These are phyloP conservation scores for Senecio squalidus DNA, from an alignment of 140 eudicot genomes.

Conservation along the genomic window DNA sequence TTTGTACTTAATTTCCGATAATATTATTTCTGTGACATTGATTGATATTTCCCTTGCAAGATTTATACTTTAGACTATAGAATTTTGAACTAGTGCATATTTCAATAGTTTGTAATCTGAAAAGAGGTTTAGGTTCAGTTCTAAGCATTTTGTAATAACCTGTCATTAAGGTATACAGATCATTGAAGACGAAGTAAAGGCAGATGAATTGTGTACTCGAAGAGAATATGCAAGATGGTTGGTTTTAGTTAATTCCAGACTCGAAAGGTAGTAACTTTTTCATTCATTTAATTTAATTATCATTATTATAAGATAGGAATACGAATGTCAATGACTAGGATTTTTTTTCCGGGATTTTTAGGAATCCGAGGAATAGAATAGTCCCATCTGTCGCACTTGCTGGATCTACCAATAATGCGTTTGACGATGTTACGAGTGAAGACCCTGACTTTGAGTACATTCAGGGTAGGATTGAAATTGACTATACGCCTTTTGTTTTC, in stretches of 20 bases:
- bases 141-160: constrained; percentile 34
- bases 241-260: constrained; percentile 54
- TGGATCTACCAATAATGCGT: constrained; percentile 68
- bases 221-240: constrained; percentile 97
- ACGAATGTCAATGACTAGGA: not conserved
- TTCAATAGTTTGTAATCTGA: not conserved
- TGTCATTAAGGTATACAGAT: constrained; percentile 75
- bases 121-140: constrained; percentile 23
- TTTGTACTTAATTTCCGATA: not conserved
- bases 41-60: not conserved
- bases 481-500: not conserved
- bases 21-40: not conserved
- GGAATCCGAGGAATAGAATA: constrained; percentile 61
- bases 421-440: constrained; percentile 54
- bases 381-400: constrained; percentile 59
- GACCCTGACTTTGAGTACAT: constrained; percentile 80
- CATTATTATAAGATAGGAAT: not conserved
- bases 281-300: not conserved
- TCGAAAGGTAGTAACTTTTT: constrained; percentile 62
- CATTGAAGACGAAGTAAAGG: constrained; percentile 64
- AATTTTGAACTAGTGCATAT: too few relatives aligned
- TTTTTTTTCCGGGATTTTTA: constrained; percentile 16
- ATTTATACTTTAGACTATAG: too few relatives aligned
- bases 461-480: constrained; percentile 55
- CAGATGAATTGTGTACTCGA: constrained; percentile 74